These are phyloP conservation scores for Panus rudis DNA, from an alignment of 768 basidiomycete genomes.

Conservation along the genomic window DNA sequence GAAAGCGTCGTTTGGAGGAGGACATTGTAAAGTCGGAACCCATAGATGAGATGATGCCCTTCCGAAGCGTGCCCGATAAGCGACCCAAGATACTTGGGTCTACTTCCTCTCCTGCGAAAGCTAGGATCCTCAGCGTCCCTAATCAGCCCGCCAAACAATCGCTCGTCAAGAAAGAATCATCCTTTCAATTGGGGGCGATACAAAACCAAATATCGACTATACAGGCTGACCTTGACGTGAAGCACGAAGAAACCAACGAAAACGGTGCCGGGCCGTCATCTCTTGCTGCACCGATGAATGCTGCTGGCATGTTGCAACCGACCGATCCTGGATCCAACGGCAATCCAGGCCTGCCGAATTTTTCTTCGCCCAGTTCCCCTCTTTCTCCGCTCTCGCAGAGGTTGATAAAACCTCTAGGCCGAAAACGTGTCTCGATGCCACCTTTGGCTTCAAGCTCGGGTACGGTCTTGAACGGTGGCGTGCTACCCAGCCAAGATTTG, in stretches of 20 bases:
- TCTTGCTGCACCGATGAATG: too few species aligned
- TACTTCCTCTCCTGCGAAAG: background rate
- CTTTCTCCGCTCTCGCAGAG: background rate
- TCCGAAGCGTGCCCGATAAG: conserved; percentile 5
- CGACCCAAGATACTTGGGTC: background rate
- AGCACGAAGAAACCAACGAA: too few species aligned
- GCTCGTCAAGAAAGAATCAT: conserved; percentile 3
- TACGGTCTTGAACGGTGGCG: background rate
- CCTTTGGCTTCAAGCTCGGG: background rate
- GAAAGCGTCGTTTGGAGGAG: conserved; percentile 31
- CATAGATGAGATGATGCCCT: background rate
- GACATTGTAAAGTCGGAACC: conserved; percentile 3
- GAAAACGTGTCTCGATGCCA: background rate
- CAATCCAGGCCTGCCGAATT: background rate
- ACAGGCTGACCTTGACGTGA: too few species aligned
- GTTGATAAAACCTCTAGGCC: background rate
- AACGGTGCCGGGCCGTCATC: too few species aligned
- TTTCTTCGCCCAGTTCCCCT: background rate
- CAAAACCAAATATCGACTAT: too few species aligned
- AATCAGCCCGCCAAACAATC: conserved; percentile 7
- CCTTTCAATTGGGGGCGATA: conserved; percentile 7
- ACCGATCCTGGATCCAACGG: background rate
- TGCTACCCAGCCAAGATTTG: background rate
- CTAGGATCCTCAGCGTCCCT: background rate
- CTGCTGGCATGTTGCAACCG: too few species aligned